Percentiles rank a stretch among this genome's conserved stretches.
phyloP scores from a whole-genome alignment of 1,284 basidiomycete species.

The Ustilago esculenta region DNA sequence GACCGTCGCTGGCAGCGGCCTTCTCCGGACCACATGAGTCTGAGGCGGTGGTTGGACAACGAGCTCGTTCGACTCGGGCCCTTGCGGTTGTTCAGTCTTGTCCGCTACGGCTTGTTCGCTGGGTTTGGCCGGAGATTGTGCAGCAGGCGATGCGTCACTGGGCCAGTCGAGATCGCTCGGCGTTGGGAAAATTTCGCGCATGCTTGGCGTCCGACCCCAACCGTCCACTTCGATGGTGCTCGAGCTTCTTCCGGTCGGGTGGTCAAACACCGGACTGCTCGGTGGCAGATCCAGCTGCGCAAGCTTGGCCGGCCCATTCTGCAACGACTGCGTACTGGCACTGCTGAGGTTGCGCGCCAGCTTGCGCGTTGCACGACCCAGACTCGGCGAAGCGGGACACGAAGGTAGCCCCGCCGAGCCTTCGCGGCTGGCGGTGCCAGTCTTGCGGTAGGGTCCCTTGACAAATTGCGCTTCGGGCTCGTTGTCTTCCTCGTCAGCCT shows the following conservation, averaged over 20 bases:
- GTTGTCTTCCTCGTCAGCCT: conserved; percentile 26
- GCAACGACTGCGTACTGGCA: conserved; percentile 9
- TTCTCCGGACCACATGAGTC: conserved; percentile 20
- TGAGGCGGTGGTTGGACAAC: conserved; percentile 4
- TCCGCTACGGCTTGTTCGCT: neutral
- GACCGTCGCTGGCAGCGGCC: conserved; percentile 61
- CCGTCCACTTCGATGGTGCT: conserved; percentile 39
- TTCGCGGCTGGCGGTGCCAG: conserved; percentile 17
- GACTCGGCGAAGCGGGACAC: conserved; percentile 34
- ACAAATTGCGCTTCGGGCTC: conserved; percentile 20
- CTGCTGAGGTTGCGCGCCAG: conserved; percentile 29
- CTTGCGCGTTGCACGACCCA: conserved; percentile 28
- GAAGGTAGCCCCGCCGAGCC: conserved; percentile 29
- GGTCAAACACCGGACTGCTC: conserved; percentile 39
- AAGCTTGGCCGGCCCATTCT: conserved; percentile 22
- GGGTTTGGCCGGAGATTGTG: conserved; percentile 8
- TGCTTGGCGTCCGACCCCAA: conserved; percentile 44
- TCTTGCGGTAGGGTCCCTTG: conserved; percentile 36
- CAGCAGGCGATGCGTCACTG: conserved; percentile 19
- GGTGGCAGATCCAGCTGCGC: conserved; percentile 41
- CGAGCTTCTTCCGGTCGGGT: conserved; percentile 27
- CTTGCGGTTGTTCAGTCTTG: neutral
- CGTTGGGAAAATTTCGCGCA: conserved; percentile 53
- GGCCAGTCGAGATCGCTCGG: conserved; percentile 47
- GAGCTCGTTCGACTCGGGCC: conserved; percentile 2